Conservation (phyloP, 345 rosid species). For the Gossypium herbaceum region DNA sequence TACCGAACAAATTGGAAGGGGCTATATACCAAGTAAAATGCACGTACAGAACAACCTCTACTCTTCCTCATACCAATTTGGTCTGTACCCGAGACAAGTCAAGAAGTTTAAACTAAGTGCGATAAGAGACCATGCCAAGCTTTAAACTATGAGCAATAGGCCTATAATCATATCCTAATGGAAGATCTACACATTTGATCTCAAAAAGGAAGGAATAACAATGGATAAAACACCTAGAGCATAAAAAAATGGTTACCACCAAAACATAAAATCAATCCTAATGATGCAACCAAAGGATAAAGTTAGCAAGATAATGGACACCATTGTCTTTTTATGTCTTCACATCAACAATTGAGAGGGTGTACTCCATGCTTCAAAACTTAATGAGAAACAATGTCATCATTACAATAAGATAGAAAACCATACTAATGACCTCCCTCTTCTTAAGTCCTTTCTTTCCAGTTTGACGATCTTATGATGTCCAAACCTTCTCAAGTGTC, state of each 20-base stretch:
- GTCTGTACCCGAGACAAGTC: neutral
- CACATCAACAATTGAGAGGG: neutral
- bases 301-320: neutral
- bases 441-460: neutral
- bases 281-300: neutral
- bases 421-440: neutral
- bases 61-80: neutral
- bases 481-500: neutral
- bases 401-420: neutral
- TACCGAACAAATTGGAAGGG: neutral
- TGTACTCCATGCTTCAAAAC: neutral
- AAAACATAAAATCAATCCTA: neutral
- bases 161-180: neutral
- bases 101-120: neutral
- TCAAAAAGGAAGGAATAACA: neutral
- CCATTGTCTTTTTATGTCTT: neutral
- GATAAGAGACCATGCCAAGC: neutral
- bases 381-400: neutral
- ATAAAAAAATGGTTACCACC: neutral
- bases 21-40: neutral
- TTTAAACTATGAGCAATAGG: slow-evolving; percentile 3
- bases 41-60: neutral
- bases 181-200: neutral
- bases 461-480: neutral
- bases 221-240: neutral